Conservation (phyloP, 1,139 yeast species). For the Sporopachydermia cereana region DNA sequence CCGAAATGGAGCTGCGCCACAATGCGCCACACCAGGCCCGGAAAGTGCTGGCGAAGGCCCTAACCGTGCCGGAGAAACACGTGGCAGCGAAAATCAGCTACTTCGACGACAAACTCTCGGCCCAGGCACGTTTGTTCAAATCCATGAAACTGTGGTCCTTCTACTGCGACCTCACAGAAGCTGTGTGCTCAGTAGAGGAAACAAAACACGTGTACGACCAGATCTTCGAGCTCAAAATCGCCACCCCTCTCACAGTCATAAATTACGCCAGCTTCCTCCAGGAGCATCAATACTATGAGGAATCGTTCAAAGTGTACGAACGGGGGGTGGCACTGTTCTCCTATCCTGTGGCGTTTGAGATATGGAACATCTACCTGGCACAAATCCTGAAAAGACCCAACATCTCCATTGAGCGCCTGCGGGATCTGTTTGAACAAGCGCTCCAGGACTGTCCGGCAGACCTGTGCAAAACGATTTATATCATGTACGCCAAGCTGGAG, state of each 20-base stretch:
- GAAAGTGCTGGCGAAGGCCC: conserved; percentile 39
- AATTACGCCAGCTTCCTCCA: conserved; percentile 57
- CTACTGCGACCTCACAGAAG: conserved; percentile 64
- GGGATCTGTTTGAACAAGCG: conserved; percentile 68
- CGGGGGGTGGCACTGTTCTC: conserved; percentile 49
- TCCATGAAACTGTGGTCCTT: conserved; percentile 60
- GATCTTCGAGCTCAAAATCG: conserved; percentile 49
- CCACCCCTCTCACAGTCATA: conserved; percentile 56
- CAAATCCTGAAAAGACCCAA: conserved; percentile 33
- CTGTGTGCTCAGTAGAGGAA: conserved; percentile 35
- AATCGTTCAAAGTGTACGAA: conserved; percentile 55
- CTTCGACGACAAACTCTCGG: conserved; percentile 35
- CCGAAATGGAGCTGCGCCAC: conserved; percentile 46
- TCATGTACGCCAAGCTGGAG: conserved; percentile 55
- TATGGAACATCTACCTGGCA: conserved; percentile 61
- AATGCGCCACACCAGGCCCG: conserved; percentile 43
- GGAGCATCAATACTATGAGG: conserved; percentile 35
- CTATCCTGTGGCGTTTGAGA: conserved; percentile 53
- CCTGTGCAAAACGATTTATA: conserved; percentile 35
- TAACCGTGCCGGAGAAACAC: conserved; percentile 30
- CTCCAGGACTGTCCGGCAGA: conserved; percentile 38
- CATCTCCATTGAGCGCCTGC: conserved; percentile 41
- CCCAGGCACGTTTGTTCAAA: conserved; percentile 49
- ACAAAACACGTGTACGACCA: conserved; percentile 44
- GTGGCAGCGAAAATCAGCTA: conserved; percentile 21